Base-by-base conservation (phyloP, 2,329 filamentous ascomycete genomes). In the Chalaropsis ovoidea region DNA sequence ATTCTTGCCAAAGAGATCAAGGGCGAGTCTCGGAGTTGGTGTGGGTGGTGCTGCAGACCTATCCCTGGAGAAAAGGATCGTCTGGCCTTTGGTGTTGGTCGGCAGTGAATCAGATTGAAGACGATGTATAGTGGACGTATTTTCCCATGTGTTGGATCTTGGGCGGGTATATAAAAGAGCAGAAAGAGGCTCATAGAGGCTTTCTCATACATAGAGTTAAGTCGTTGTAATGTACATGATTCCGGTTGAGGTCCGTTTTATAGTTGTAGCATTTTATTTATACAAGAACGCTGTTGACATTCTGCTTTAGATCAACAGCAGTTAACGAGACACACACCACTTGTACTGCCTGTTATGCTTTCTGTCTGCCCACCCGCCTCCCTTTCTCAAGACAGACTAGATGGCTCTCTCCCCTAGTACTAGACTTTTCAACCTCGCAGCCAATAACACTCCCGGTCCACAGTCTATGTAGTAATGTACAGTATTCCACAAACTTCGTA, bases 41-140 rank as follows among this genome's bases (percentile, higher is more conserved):
- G 92, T 74, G 90, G 88, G 0, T 96, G 93, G 92, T 97, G 93
- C 74, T 84, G 81, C 74, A 80, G 90, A 68, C 86, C 90, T 2
- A 83, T 95, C 63, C 86, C 86, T 0, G 80, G 85, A 1, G 74
- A 75, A 49, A 77, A 76, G 69, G 81, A 84, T 52, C 66, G 71
- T 17, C 67, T 68, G 19, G 72, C 72, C 11, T 60, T 63, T 54
- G 41, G 15, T 39, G 41, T 66, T 62, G 52, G 52, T 45, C 54
- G 24, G 54, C 27, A 17, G 17, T 58, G 31, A 58, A n/a, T 15
- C 31, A 19, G 5, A 13, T 22, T 19, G 15, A 58, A 13, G 3
- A 47, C 10, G 27, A 35, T 56, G 22, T 22, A 31, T 22, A 31
- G 31, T 6, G 31, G 31, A 31, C 6, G 6, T 31, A 31, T 31